Percentiles rank a stretch among this genome's conserved stretches.
Conservation (phyloP, 176 grass and related monocot species). For the Carex myosuroides region DNA sequence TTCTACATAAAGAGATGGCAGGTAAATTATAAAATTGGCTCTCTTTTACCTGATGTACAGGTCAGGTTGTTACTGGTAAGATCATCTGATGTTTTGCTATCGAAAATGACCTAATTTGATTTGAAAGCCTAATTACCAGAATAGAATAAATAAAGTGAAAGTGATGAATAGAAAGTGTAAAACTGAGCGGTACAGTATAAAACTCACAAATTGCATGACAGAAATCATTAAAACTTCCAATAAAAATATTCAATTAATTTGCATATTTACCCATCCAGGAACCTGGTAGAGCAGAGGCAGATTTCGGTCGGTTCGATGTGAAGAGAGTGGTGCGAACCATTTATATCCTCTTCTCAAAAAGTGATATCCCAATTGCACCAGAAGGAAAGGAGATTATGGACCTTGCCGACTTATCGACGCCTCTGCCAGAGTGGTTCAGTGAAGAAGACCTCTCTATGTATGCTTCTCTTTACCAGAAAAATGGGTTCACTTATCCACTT, state of each 20-base stretch:
- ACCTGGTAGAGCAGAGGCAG: conserved; percentile 48
- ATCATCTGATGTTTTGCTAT: neutral
- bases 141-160: neutral
- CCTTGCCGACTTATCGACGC: conserved; percentile 36
- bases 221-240: neutral
- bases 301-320: conserved; percentile 52
- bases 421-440: conserved; percentile 49
- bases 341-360: conserved; percentile 63
- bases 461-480: conserved; percentile 47
- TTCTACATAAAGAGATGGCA: conserved; percentile 66
- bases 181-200: neutral
- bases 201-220: neutral
- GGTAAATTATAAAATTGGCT: conserved; percentile 12
- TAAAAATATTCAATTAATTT: neutral
- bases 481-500: conserved; percentile 52
- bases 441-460: conserved; percentile 47
- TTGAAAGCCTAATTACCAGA: neutral
- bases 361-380: conserved; percentile 48
- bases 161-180: neutral
- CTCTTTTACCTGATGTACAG: neutral
- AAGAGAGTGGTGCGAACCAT: conserved; percentile 50
- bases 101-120: neutral
- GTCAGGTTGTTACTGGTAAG: neutral
- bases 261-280: conserved; percentile 24
- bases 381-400: conserved; percentile 39